Base-by-base conservation (phyloP, 148 eudicot species). In the Polygonum aviculare region DNA sequence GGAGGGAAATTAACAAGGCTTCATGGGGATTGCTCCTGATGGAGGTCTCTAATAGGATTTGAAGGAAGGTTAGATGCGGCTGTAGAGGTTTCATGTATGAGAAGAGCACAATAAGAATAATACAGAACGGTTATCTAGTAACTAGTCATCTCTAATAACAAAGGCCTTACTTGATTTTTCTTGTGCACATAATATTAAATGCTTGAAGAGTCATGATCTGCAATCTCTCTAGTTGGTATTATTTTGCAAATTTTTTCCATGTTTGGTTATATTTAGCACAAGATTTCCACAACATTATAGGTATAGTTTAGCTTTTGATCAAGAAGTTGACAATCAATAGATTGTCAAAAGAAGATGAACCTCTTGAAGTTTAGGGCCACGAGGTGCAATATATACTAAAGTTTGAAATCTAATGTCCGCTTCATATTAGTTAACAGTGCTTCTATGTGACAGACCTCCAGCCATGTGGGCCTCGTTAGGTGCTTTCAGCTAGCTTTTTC, bases 401-500 rank as follows among this genome's bases (percentile, higher is more conserved):
- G 26, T 35, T 65, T 14, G 2, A 31, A 8, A 35, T 35, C 18
- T 36, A 15, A 33, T 67, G 72, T 14, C 40, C 44, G 1, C 16
- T 45, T 35, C 72, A 36, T 38, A 67, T 65, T 4, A 15, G 72
- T 16, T 22, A 31, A 72, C 75, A 12, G 31, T 19, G 45, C 67
- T 79, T 76, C 76, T 35, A 81, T 69, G 50, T 81, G 50, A 73
- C 98, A 93, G 98, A 86, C 83, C 72, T 93, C 93, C 65, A 83
- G 91, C 81, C 91, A 86, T 35, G 75, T 79, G 84, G 90, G 88
- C 73, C 83, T 93, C 52, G 89, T 84, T 44, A 90, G 89, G 85
- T 89, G 90, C 79, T 89, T 93, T 84, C 98, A 93, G 88, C 80
- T 90, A 77, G 98, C 98, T 41, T 88, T 93, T 79, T 89, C 98